A percentile compares a stretch with the other conserved stretches of the same genome.
phyloP scores from a whole-genome alignment of 2,329 filamentous ascomycete species.

The Talaromyces sp. region DNA sequence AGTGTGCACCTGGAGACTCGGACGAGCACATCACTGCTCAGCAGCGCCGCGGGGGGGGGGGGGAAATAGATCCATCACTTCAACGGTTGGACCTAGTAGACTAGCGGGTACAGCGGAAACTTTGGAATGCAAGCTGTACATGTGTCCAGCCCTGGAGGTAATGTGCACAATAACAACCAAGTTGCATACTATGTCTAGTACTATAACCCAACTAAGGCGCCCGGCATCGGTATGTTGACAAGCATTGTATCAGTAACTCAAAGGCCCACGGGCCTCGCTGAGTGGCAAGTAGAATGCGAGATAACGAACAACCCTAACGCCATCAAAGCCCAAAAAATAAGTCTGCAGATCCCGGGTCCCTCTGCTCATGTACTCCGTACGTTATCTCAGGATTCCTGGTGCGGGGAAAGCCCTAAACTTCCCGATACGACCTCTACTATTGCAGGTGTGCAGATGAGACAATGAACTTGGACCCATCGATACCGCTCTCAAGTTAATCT shows the following conservation, averaged over 20 bases:
- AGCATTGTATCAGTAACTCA: too few relatives aligned
- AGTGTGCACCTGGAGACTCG: too few relatives aligned
- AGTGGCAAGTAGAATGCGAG: constrained; percentile 1
- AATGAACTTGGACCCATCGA: too few relatives aligned
- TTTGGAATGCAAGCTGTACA: neutral
- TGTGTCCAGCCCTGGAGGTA: too few relatives aligned
- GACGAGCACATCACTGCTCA: too few relatives aligned
- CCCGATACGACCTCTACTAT: neutral
- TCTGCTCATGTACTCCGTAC: neutral
- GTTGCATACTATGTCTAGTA: too few relatives aligned
- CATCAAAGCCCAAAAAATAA: neutral
- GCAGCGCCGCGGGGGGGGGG: too few relatives aligned
- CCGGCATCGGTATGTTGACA: too few relatives aligned
- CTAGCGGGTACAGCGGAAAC: neutral
- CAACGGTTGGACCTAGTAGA: too few relatives aligned
- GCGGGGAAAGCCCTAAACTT: neutral
- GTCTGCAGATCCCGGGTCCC: constrained; percentile 10
- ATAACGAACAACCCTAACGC: constrained; percentile 1
- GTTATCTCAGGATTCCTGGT: neutral
- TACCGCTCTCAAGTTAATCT: too few relatives aligned
- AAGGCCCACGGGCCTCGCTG: neutral
- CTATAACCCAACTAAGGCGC: neutral
- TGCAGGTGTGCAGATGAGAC: too few relatives aligned
- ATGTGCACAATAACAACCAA: neutral
- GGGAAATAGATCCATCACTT: too few relatives aligned